Base-by-base conservation (phyloP, 2,329 filamentous ascomycete genomes). In the Ilyonectria sp. region DNA sequence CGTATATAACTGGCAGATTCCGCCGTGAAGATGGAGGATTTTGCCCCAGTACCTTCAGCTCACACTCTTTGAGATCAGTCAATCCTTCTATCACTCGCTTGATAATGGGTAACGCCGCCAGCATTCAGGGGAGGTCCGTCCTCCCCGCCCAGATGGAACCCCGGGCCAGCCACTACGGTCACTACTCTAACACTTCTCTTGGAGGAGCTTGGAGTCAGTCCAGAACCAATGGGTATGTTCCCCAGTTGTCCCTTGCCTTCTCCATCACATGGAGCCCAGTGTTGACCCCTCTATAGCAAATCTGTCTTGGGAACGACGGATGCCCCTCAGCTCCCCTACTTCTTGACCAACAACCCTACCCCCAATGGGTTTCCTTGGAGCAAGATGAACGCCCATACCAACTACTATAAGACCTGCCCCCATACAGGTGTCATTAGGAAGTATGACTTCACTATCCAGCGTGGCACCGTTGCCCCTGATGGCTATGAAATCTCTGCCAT, bases 351-450 rank as follows among this genome's bases (percentile, higher is more conserved):
- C 74, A 87, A 87, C 68, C 84, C 86, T 21, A 74, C 85, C 2
- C 84, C 84, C 0, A 80, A 83, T 67, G 85, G 85, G 4, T 83
- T 74, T 55, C 88, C 88, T 2, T 90, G 88, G 88, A 87, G 86
- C 29, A 74, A 72, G 5, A 76, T 80, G 49, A 82, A 81, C 19
- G 76, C 82, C 35, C 75, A 75, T 6, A 87, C 84, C 60, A 87
- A 89, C 75, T 87, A 87, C 53, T 87, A 87, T 68, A 77, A 78
- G 2, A 77, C 82, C 5, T 79, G 79, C 33, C 87, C 88, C 1
- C 78, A 80, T 37, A 90, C 89, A 0, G 86, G 87, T 13, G 84
- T 89, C 2, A 88, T 86, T 23, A 81, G 89, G 11, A 81, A 82
- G 44, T 90, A 89, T 69, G 84, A 89, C 68, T 87, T 89, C 65